These are phyloP conservation scores for Taphrina flavorubra DNA, from an alignment of 1,139 yeast species.

Conservation along the genomic window DNA sequence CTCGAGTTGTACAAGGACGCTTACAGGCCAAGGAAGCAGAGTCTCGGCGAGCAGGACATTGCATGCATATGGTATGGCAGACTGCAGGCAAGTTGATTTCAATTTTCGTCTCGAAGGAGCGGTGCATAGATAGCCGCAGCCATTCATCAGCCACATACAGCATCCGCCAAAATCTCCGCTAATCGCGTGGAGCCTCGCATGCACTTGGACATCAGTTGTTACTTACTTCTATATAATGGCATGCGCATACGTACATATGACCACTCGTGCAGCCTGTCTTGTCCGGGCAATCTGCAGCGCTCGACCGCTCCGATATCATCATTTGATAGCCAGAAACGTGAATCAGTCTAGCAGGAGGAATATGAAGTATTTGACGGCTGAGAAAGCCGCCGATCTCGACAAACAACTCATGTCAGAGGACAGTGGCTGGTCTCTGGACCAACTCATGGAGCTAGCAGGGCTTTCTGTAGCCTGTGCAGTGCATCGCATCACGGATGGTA, in stretches of 20 bases:
- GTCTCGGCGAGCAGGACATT: too few relatives aligned
- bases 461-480: conserved; percentile 90
- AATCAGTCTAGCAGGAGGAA: too few relatives aligned
- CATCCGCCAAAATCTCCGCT: conserved; percentile 5
- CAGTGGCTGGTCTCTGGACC: conserved; percentile 58
- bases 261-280: too few relatives aligned
- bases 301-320: neutral
- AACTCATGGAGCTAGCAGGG: conserved; percentile 85
- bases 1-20: too few relatives aligned
- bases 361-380: conserved; percentile 54
- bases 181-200: conserved; percentile 1
- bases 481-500: conserved; percentile 54
- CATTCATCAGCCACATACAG: neutral
- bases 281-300: too few relatives aligned
- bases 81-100: neutral
- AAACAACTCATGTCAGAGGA: conserved; percentile 75
- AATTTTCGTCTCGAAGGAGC: conserved; percentile 6
- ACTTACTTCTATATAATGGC: too few relatives aligned
- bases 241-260: too few relatives aligned
- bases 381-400: conserved; percentile 79
- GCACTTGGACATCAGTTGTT: neutral
- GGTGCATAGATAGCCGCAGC: conserved; percentile 19
- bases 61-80: too few relatives aligned
- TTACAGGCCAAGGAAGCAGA: too few relatives aligned
- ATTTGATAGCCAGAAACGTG: neutral